Base-by-base conservation (phyloP, 495 filamentous ascomycete genomes). In the Jackrogersella multiformis region DNA sequence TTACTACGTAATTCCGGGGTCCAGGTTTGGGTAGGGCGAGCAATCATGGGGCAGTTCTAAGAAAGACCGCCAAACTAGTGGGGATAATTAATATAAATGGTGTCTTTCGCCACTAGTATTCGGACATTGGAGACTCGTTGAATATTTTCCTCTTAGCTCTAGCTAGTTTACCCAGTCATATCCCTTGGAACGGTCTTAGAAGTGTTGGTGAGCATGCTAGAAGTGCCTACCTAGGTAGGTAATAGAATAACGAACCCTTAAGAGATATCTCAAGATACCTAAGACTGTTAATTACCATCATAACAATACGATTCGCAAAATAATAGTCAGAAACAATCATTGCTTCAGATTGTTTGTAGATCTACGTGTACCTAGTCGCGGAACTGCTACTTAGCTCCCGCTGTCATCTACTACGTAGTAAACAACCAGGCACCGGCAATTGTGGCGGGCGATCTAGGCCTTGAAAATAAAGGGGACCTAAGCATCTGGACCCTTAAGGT, bases 41-140 rank as follows among this genome's bases (percentile, higher is more conserved):
- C n/a, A n/a, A n/a, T n/a, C 35, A 46, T 49, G 39, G 52, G 44
- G 48, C 24, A 60, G 59, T 62, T 68, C 65, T 68, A 5, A 42
- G 54, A 68, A 34, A 35, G 30, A 13, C 16, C 28, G 35, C 38
- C 6, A 54, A 21, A 16, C 32, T 26, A 42, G 57, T 23, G 57
- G 21, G 18, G 32, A 38, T 3, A 38, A 55, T 21, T 15, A 30
- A 32, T 30, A 36, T 9, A 7, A 9, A 21, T 30, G 21, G 16
- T 51, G 13, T 42, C 24, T 32, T 51, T 32, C 24, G 18, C 23
- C 54, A 34, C 8, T 16, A 56, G 16, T 38, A 59, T 48, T 32
- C 13, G 53, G 42, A 26, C 4, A 5, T 46, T 9, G n/a, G n/a
- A n/a, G n/a, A 18, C 9, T 45, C 15, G 32, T 20, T 36, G 24